Conservation (phyloP, 768 basidiomycete genomes). For the Calvatia gigantea region DNA sequence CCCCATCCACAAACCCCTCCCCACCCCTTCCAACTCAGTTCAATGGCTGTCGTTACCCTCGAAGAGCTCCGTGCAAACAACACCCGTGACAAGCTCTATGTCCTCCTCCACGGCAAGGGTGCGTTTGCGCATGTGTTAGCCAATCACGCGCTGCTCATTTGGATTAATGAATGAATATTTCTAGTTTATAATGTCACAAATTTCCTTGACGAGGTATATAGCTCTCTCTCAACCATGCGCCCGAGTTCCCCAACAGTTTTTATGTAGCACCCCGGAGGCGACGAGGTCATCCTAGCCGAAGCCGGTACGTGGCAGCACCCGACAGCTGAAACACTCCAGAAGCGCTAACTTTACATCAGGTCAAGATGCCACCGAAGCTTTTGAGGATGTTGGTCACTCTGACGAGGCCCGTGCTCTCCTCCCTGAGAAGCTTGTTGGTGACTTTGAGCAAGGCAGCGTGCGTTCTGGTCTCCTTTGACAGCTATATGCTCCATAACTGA, state of each 20-base stretch:
- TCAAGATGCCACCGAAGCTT: conserved; percentile 95
- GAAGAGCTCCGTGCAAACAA: conserved; percentile 79
- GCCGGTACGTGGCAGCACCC: conserved; percentile 56
- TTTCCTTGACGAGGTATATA: conserved; percentile 88
- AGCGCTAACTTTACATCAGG: conserved; percentile 41
- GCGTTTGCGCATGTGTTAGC: conserved; percentile 18
- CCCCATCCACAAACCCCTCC: conserved; percentile 24
- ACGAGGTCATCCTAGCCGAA: conserved; percentile 95
- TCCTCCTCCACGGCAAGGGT: conserved; percentile 89
- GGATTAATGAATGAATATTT: conserved; percentile 13
- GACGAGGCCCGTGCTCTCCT: conserved; percentile 93
- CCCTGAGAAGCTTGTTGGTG: conserved; percentile 74
- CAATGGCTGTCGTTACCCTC: conserved; percentile 52
- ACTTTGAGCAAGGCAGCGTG: conserved; percentile 72
- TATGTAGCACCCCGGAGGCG: conserved; percentile 86
- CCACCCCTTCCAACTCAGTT: conserved; percentile 16
- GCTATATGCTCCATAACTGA: conserved; percentile 2
- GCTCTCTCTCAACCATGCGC: background rate
- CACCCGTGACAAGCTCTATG: conserved; percentile 71
- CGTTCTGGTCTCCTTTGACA: conserved; percentile 23
- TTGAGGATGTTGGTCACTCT: conserved; percentile 99
- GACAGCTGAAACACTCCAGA: conserved; percentile 9
- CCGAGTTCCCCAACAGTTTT: background rate
- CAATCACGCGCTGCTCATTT: conserved; percentile 33
- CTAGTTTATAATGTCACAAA: conserved; percentile 91